These are phyloP conservation scores for Aurantiochytrium sp. DNA, from an alignment of 108 stramenopile genomes.

Conservation along the genomic window DNA sequence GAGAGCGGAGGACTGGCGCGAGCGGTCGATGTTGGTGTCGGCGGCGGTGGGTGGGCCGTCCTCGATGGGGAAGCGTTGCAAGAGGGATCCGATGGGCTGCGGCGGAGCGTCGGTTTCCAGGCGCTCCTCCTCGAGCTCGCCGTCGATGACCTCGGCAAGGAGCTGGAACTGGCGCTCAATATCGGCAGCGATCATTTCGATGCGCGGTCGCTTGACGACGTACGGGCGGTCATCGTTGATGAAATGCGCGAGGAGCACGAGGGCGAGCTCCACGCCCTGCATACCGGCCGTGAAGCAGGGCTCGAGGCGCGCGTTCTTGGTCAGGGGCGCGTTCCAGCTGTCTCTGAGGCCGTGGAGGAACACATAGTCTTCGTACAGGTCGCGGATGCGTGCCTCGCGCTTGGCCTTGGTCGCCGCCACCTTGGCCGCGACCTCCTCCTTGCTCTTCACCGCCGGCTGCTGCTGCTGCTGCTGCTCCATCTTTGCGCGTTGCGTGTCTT, in stretches of 20 bases:
- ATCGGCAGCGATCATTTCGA: constrained; percentile 26
- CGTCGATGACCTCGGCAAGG: constrained; percentile 29
- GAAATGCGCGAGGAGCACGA: constrained; percentile 24
- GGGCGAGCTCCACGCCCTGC: constrained; percentile 27
- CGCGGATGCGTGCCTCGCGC: not conserved
- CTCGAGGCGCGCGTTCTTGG: constrained; percentile 22
- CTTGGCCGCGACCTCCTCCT: not conserved
- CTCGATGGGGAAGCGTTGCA: constrained; percentile 28
- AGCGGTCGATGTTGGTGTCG: not conserved
- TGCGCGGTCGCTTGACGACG: constrained; percentile 23
- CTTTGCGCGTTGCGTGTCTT: not conserved
- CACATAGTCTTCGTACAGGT: constrained; percentile 31
- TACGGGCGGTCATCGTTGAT: constrained; percentile 18
- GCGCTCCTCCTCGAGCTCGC: constrained; percentile 32
- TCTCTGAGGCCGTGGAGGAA: not conserved
- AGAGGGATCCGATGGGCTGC: constrained; percentile 16
- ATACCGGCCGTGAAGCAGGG: constrained; percentile 24
- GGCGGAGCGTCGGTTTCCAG: not conserved
- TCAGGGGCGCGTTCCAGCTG: constrained; percentile 19
- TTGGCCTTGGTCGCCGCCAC: not conserved
- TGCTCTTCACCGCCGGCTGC: not conserved
- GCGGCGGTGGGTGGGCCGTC: constrained; percentile 25
- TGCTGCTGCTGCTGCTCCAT: not conserved
- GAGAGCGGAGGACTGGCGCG: constrained; percentile 26
- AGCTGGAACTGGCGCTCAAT: constrained; percentile 14